Percentiles rank a stretch among this genome's conserved stretches.
Conservation (phyloP, 116 monocot species). For the Trichopus zeylanicus region DNA sequence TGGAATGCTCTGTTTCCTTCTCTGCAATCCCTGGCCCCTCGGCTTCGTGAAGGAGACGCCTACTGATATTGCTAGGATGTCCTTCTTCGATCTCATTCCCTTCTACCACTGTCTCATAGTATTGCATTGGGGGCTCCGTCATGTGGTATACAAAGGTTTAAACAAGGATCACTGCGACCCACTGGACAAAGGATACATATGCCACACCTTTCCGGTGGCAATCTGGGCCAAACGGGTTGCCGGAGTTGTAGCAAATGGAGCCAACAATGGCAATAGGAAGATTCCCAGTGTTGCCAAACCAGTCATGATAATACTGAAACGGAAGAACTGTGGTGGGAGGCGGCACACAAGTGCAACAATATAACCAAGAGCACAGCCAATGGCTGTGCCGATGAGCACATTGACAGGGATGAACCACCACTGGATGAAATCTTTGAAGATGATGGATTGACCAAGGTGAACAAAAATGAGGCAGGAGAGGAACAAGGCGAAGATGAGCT, state of each 20-base stretch:
- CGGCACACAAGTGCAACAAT: constrained; percentile 63
- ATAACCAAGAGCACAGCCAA: constrained; percentile 76
- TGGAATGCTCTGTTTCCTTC: constrained; percentile 69
- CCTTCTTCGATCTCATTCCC: constrained; percentile 35
- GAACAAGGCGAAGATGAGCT: constrained; percentile 92
- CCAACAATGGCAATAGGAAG: constrained; percentile 83
- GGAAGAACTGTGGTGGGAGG: constrained; percentile 68
- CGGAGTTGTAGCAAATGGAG: constrained; percentile 74
- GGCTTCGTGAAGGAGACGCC: constrained; percentile 79
- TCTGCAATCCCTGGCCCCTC: constrained; percentile 94
- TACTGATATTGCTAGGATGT: constrained; percentile 27
- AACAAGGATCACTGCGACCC: constrained; percentile 91
- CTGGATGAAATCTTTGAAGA: constrained; percentile 26
- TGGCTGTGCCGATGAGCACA: constrained; percentile 64
- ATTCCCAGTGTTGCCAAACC: constrained; percentile 98
- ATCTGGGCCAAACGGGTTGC: constrained; percentile 65
- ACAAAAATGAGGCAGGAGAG: constrained; percentile 93
- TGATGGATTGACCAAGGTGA: constrained; percentile 80
- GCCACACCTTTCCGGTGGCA: constrained; percentile 65
- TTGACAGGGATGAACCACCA: constrained; percentile 98
- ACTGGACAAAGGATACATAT: constrained; percentile 88
- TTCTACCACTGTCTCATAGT: constrained; percentile 63
- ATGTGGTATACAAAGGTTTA: constrained; percentile 96
- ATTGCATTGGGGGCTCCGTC: constrained; percentile 88
- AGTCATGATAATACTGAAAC: constrained; percentile 80